Evolutionary conservation across 495 filamentous ascomycete species (phyloP).

Genomic region (Podospora didyma): DNA sequence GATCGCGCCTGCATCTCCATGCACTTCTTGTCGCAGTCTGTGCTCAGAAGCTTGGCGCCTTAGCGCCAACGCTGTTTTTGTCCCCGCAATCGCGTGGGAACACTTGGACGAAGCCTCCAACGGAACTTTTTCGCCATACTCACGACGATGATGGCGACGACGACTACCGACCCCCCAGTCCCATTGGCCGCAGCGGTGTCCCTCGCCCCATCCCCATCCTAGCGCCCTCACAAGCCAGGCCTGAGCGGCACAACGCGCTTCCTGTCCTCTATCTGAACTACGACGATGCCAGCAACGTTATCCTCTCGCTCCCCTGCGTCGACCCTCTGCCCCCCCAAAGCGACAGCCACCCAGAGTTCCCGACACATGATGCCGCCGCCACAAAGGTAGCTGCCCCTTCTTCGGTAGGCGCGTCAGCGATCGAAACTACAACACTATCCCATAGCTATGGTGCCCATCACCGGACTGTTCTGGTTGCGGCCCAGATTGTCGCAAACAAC

Average conservation of each 20-base stretch:
- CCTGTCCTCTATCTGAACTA: not conserved
- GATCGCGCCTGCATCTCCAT: too few relatives aligned
- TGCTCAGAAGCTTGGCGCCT: not conserved
- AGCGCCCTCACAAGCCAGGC: not conserved
- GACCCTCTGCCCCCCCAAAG: not conserved
- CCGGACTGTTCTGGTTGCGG: not conserved
- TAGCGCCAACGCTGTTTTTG: too few relatives aligned
- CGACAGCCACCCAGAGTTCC: not conserved
- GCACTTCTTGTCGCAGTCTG: too few relatives aligned
- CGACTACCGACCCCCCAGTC: not conserved
- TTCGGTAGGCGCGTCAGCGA: not conserved
- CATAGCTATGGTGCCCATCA: not conserved
- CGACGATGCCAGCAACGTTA: not conserved
- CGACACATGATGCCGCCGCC: not conserved
- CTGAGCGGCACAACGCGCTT: not conserved
- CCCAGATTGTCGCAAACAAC: slow-evolving; percentile 2
- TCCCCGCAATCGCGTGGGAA: not conserved
- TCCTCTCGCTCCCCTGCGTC: not conserved
- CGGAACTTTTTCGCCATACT: not conserved
- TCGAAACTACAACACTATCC: not conserved
- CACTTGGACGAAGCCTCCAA: not conserved
- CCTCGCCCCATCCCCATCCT: not conserved
- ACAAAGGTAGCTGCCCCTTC: too few relatives aligned
- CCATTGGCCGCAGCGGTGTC: not conserved
- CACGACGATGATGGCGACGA: not conserved